Evolutionary conservation across 495 filamentous ascomycete genomes (phyloP).

Genomic region (Niebla homalea): DNA sequence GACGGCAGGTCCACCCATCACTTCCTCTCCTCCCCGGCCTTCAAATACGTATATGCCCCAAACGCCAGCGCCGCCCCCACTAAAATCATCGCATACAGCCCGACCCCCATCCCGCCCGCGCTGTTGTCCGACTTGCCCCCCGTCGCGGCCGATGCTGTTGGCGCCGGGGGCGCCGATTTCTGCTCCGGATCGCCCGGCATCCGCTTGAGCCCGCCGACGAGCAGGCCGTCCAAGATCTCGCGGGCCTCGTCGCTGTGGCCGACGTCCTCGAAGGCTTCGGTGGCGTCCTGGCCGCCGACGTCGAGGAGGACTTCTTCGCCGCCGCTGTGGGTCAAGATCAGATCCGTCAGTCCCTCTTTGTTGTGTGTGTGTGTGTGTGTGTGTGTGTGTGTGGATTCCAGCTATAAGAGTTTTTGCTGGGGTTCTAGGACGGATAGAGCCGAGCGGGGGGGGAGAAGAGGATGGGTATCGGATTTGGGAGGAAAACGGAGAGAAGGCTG

Average conservation of each 20-base stretch:
- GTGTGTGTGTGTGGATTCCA: no score
- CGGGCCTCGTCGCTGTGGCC: constrained; percentile 98
- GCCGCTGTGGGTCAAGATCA: no score
- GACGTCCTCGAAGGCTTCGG: constrained; percentile 98
- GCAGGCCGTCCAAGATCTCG: constrained; percentile 72
- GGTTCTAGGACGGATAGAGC: neutral
- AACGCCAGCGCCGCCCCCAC: constrained; percentile 68
- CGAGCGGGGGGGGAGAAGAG: neutral
- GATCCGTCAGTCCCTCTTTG: no score
- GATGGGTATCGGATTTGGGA: neutral
- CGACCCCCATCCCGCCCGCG: constrained; percentile 54
- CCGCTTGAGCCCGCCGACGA: constrained; percentile 74
- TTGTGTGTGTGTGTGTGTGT: no score
- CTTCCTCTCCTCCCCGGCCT: constrained; percentile 30
- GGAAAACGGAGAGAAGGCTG: no score
- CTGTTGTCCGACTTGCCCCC: constrained; percentile 35
- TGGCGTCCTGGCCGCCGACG: constrained; percentile 90
- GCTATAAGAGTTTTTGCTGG: no score
- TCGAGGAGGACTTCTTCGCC: constrained; percentile 97
- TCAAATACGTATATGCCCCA: constrained; percentile 76
- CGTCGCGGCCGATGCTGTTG: constrained; percentile 32
- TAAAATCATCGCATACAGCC: constrained; percentile 70
- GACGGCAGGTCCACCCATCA: no score
- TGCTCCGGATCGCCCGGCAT: constrained; percentile 72
- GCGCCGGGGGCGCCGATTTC: constrained; percentile 29